Percentiles rank a stretch among this genome's conserved stretches.
Evolutionary conservation across 2,329 filamentous ascomycete species (phyloP).

Genomic region (Rhynchosporium graminicola): DNA sequence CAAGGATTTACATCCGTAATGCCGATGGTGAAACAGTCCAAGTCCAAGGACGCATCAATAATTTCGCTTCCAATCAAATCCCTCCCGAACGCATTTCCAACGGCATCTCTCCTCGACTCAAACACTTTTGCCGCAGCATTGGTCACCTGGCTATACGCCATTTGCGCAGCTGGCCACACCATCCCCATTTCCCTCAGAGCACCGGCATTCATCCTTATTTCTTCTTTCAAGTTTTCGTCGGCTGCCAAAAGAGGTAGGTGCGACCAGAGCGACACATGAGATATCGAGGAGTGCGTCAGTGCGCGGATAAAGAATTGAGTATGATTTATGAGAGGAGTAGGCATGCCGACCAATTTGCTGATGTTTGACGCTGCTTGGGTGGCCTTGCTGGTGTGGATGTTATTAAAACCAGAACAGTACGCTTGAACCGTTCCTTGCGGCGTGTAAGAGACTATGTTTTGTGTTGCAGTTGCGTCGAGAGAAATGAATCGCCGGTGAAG

Average conservation of each 20-base stretch:
- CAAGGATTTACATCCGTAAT: background rate
- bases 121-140: slow-evolving; percentile 73
- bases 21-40: slow-evolving; percentile 9
- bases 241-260: slow-evolving; percentile 60
- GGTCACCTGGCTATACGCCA: slow-evolving; percentile 74
- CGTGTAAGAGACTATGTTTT: slow-evolving; percentile 62
- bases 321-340: slow-evolving; percentile 69
- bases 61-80: slow-evolving; percentile 17
- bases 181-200: slow-evolving; percentile 28
- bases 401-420: background rate
- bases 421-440: slow-evolving; percentile 42
- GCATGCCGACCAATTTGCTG: slow-evolving; percentile 71
- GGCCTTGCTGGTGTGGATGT: slow-evolving; percentile 71
- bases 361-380: slow-evolving; percentile 77
- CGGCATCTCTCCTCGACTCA: slow-evolving; percentile 20
- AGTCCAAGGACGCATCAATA: background rate
- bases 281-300: slow-evolving; percentile 73
- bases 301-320: slow-evolving; percentile 83
- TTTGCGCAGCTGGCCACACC: slow-evolving; percentile 42
- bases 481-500: slow-evolving; percentile 78
- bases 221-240: slow-evolving; percentile 68
- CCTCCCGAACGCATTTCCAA: slow-evolving; percentile 21
- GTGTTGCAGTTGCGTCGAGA: slow-evolving; percentile 60
- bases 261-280: slow-evolving; percentile 78
- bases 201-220: slow-evolving; percentile 69